phyloP scores from a whole-genome alignment of 2,329 filamentous ascomycete genomes.

The Cyphellophora europaea region DNA sequence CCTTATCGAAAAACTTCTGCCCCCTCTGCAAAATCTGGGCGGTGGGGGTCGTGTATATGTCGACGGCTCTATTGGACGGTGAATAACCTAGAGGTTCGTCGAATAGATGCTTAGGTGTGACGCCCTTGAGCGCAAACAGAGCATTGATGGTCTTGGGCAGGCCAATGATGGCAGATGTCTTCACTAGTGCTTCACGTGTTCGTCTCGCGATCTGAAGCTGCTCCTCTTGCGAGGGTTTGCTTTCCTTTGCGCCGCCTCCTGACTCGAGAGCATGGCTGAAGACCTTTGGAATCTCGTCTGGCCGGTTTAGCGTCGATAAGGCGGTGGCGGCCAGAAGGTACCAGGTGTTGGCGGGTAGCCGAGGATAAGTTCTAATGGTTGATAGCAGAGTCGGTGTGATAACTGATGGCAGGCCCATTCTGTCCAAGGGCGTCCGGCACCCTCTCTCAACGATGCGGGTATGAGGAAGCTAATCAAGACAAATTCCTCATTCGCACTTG shows the following conservation, averaged over 20 bases:
- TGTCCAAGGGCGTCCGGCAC: too few relatives aligned
- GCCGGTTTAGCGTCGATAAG: conserved; percentile 39
- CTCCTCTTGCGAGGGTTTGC: conserved; percentile 24
- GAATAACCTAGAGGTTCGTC: conserved; percentile 29
- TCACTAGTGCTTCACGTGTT: conserved; percentile 42
- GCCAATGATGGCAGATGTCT: conserved; percentile 38
- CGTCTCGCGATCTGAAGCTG: conserved; percentile 36
- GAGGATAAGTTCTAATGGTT: conserved; percentile 30
- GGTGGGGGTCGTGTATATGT: conserved; percentile 29
- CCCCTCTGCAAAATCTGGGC: conserved; percentile 34
- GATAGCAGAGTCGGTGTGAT: conserved; percentile 34
- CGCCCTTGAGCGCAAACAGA: conserved; percentile 35
- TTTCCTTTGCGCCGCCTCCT: conserved; percentile 17
- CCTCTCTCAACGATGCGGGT: too few relatives aligned
- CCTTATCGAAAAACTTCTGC: conserved; percentile 36
- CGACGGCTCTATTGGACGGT: conserved; percentile 29
- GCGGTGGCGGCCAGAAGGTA: conserved; percentile 40
- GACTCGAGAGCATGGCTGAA: conserved; percentile 34
- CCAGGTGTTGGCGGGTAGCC: conserved; percentile 38
- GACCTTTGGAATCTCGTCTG: conserved; percentile 38
- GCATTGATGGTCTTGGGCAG: conserved; percentile 45
- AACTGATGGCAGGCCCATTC: conserved; percentile 18
- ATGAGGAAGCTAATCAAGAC: too few relatives aligned
- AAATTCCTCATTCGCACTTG: too few relatives aligned
- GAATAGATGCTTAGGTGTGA: conserved; percentile 32